These are phyloP conservation scores for Agrostemma githago DNA, from an alignment of 148 eudicot genomes.

Conservation along the genomic window DNA sequence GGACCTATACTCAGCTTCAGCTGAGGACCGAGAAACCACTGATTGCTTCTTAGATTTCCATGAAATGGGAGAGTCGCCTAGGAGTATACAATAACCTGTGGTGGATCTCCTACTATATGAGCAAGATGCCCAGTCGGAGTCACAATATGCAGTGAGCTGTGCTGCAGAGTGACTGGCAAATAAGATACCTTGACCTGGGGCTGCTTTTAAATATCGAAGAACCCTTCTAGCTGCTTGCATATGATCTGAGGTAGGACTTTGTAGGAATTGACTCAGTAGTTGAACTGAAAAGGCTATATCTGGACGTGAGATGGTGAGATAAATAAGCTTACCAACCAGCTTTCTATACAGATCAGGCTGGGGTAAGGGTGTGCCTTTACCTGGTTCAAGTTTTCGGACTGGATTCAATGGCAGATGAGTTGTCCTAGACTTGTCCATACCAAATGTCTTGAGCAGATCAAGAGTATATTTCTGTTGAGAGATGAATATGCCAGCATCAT, in stretches of 20 bases:
- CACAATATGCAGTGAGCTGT: not conserved
- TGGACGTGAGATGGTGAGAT: too few relatives aligned
- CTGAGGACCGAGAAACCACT: not conserved
- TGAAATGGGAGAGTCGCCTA: not conserved
- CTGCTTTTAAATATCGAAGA: not conserved
- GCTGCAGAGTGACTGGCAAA: not conserved
- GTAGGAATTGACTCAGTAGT: conserved; percentile 3
- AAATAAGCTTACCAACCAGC: too few relatives aligned
- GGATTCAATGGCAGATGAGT: not conserved
- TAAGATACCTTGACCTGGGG: not conserved
- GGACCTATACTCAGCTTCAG: conserved; percentile 9
- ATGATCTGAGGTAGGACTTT: not conserved
- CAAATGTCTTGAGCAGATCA: not conserved
- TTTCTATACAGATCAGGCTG: too few relatives aligned
- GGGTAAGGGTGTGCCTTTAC: too few relatives aligned
- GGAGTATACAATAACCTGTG: not conserved
- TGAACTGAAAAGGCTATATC: too few relatives aligned
- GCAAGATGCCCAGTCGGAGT: not conserved
- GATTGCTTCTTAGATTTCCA: not conserved
- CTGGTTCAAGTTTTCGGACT: not conserved
- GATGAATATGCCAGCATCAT: not conserved
- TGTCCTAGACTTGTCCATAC: not conserved
- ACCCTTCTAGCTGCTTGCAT: not conserved
- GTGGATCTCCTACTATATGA: not conserved
- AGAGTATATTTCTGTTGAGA: not conserved